Evolutionary conservation across 805 yeast genomes (phyloP).

Genomic region (Kuraishia ogatae): DNA sequence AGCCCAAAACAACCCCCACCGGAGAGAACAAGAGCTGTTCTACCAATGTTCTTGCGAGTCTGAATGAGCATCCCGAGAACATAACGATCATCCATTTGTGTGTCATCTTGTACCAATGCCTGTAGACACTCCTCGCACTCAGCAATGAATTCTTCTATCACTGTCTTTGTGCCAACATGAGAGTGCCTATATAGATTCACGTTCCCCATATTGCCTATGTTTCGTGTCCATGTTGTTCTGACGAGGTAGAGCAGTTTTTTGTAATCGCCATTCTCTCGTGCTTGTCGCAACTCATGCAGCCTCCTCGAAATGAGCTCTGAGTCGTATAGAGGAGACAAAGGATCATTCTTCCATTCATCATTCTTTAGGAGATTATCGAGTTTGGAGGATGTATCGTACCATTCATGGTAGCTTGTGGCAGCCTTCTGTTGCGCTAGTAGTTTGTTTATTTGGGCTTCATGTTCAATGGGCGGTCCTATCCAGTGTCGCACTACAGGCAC

Average conservation of each 20-base stretch:
- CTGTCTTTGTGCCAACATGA: conserved; percentile 73
- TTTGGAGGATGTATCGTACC: conserved; percentile 57
- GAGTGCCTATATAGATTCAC: conserved; percentile 68
- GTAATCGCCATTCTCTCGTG: conserved; percentile 51
- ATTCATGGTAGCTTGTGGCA: conserved; percentile 41
- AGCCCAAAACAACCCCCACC: conserved; percentile 96
- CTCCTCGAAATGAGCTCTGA: conserved; percentile 46
- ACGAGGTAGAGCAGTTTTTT: conserved; percentile 60
- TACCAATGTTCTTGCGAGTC: conserved; percentile 84
- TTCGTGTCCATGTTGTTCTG: conserved; percentile 78
- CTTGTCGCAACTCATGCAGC: conserved; percentile 46
- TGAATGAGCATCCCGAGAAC: conserved; percentile 74
- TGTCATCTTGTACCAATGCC: conserved; percentile 27
- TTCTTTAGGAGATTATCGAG: conserved; percentile 60
- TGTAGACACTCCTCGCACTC: conserved; percentile 56
- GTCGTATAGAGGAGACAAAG: conserved; percentile 66
- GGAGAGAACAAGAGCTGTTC: conserved; percentile 88
- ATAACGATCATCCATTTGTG: conserved; percentile 54
- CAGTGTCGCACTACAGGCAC: conserved; percentile 25
- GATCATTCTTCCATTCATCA: conserved; percentile 62
- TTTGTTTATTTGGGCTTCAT: conserved; percentile 25
- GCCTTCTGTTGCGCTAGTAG: conserved; percentile 34
- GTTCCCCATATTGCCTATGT: conserved; percentile 83
- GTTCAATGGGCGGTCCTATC: conserved; percentile 30
- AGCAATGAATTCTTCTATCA: conserved; percentile 73